These are phyloP conservation scores for Harrya chromipes DNA, from an alignment of 768 basidiomycete species.

Conservation along the genomic window DNA sequence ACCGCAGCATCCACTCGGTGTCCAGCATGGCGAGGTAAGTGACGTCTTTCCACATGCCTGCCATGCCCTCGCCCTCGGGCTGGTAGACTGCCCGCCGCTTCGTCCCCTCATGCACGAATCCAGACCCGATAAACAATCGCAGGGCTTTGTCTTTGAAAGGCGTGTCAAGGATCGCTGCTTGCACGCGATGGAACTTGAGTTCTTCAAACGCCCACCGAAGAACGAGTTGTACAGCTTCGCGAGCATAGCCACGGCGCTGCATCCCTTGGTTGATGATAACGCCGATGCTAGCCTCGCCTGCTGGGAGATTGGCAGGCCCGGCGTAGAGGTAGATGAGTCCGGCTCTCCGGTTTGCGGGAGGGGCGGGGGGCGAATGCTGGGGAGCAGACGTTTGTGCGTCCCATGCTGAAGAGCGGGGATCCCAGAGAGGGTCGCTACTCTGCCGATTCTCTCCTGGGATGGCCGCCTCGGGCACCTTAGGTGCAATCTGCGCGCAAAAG, in stretches of 20 bases:
- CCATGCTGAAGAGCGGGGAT: neutral
- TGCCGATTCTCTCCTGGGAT: neutral
- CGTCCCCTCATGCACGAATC: constrained; percentile 63
- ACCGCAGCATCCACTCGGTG: constrained; percentile 52
- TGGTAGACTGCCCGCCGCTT: constrained; percentile 53
- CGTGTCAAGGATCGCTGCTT: constrained; percentile 43
- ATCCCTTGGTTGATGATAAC: constrained; percentile 41
- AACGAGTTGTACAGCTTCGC: constrained; percentile 43
- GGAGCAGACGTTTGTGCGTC: neutral
- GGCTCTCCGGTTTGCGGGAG: neutral
- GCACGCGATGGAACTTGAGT: constrained; percentile 33
- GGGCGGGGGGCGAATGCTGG: neutral
- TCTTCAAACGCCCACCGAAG: constrained; percentile 45
- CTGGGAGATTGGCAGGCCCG: constrained; percentile 14
- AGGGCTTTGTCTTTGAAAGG: constrained; percentile 42
- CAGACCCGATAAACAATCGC: constrained; percentile 45
- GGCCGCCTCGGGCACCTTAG: neutral
- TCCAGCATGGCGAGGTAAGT: constrained; percentile 59
- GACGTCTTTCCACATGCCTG: constrained; percentile 53
- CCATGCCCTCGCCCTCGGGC: constrained; percentile 35
- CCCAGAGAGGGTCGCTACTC: neutral
- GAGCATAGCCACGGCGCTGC: constrained; percentile 44
- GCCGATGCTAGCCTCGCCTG: constrained; percentile 55
- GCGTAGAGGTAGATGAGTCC: constrained; percentile 31
- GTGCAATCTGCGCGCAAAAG: constrained; percentile 23